These are phyloP conservation scores for Metschnikowia chrysomelidarum DNA, from an alignment of 805 yeast species.

Conservation along the genomic window DNA sequence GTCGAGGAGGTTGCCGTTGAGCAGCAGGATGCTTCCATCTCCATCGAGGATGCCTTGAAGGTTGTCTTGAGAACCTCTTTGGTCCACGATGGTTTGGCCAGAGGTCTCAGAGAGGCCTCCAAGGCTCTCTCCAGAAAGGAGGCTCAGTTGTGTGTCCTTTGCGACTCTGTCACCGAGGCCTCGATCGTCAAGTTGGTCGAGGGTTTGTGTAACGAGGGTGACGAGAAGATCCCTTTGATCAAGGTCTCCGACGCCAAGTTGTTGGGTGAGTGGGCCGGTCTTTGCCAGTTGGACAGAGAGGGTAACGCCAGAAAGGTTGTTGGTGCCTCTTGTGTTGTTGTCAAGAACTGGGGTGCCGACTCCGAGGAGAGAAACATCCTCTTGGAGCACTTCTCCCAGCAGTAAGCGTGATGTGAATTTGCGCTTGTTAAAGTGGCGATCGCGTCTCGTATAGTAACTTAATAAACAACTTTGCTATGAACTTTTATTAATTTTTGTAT, in stretches of 20 bases:
- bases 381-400: constrained; percentile 92
- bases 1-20: constrained; percentile 82
- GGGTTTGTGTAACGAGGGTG: constrained; percentile 98
- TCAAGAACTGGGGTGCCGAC: constrained; percentile 99
- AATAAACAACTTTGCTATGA: constrained; percentile 3
- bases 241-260: constrained; percentile 99
- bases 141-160: constrained; percentile 96
- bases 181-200: constrained; percentile 95
- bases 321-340: constrained; percentile 99
- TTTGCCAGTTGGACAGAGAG: constrained; percentile 98
- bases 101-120: constrained; percentile 99
- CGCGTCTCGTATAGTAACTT: constrained; percentile 11
- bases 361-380: constrained; percentile 95
- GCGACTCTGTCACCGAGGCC: constrained; percentile 98
- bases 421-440: too few relatives aligned
- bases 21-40: constrained; percentile 83
- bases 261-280: constrained; percentile 99
- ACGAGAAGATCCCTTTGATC: constrained; percentile 94
- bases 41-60: constrained; percentile 98
- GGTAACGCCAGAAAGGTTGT: constrained; percentile 99
- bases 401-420: constrained; percentile 42
- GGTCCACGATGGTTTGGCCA: constrained; percentile 99
- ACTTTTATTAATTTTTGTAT: background rate
- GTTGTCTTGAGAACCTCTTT: constrained; percentile 97
- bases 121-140: constrained; percentile 97